Percentiles rank a stretch among this genome's conserved stretches.
phyloP scores from a whole-genome alignment of 2,329 filamentous ascomycete species.

The Colletotrichum zoysiae region DNA sequence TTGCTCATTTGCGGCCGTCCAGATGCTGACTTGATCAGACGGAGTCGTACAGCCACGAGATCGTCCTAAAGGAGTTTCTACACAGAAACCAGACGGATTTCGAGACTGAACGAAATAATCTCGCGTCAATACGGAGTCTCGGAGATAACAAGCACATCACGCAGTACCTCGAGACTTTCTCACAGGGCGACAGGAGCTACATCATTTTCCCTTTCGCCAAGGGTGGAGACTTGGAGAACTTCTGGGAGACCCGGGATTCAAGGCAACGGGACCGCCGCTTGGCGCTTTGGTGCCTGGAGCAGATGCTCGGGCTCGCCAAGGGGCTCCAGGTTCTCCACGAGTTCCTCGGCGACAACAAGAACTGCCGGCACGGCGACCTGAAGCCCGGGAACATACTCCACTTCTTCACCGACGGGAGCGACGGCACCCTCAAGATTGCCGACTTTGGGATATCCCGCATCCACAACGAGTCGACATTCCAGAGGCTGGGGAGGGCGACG shows the following conservation, averaged over 20 bases:
- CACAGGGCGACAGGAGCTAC: conserved; percentile 2
- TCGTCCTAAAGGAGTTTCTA: neutral
- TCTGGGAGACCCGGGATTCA: neutral
- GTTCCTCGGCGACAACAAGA: neutral
- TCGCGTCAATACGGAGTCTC: neutral
- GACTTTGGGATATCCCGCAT: conserved; percentile 9
- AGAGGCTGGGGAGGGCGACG: neutral
- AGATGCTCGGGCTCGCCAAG: neutral
- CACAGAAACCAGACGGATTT: neutral
- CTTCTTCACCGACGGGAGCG: neutral
- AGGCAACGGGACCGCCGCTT: neutral
- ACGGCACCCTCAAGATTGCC: conserved; percentile 6
- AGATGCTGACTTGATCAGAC: neutral
- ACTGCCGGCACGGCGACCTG: conserved; percentile 2
- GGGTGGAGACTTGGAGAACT: conserved; percentile 5
- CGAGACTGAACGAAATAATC: neutral
- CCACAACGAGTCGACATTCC: neutral
- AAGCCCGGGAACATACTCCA: conserved; percentile 7
- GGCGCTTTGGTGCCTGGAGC: conserved; percentile 5
- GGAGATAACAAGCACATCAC: conserved; percentile 8
- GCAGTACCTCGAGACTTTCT: neutral
- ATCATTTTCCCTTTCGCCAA: neutral
- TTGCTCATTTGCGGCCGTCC: neutral
- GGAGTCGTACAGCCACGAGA: neutral
- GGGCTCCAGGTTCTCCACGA: neutral